These are phyloP conservation scores for Penicillium sp. DNA, from an alignment of 2,329 filamentous ascomycete species.

Conservation along the genomic window DNA sequence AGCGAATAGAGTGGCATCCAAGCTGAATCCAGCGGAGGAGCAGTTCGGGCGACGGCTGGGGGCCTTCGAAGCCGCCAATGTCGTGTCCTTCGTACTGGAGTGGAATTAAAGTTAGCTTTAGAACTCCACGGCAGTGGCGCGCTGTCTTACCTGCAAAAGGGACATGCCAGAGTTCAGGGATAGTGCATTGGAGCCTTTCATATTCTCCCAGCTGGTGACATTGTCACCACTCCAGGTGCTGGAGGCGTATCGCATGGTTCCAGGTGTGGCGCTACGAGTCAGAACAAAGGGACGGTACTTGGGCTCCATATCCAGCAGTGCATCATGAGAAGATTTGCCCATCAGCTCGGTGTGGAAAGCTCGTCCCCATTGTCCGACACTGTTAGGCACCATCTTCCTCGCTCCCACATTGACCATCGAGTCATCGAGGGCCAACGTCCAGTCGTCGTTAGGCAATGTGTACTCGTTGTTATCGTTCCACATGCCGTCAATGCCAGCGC, in stretches of 20 bases:
- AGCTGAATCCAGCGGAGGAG: constrained; percentile 71
- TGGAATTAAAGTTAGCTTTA: too few relatives aligned
- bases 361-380: constrained; percentile 67
- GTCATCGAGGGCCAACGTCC: constrained; percentile 59
- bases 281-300: constrained; percentile 64
- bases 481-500: constrained; percentile 67
- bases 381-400: constrained; percentile 44
- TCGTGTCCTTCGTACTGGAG: constrained; percentile 68
- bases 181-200: constrained; percentile 68
- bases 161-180: constrained; percentile 67
- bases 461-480: constrained; percentile 83
- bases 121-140: too few relatives aligned
- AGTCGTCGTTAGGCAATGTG: constrained; percentile 62
- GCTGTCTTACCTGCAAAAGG: too few relatives aligned
- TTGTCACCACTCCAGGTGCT: constrained; percentile 75
- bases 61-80: constrained; percentile 69
- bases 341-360: constrained; percentile 68
- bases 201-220: constrained; percentile 68
- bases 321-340: constrained; percentile 68
- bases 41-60: constrained; percentile 67
- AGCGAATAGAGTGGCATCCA: constrained; percentile 66
- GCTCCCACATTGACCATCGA: constrained; percentile 40
- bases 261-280: constrained; percentile 67
- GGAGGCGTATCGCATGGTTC: constrained; percentile 67
- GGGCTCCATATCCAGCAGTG: constrained; percentile 58